Evolutionary conservation across 257 asterid species (phyloP).

Genomic region (Mentha longifolia): DNA sequence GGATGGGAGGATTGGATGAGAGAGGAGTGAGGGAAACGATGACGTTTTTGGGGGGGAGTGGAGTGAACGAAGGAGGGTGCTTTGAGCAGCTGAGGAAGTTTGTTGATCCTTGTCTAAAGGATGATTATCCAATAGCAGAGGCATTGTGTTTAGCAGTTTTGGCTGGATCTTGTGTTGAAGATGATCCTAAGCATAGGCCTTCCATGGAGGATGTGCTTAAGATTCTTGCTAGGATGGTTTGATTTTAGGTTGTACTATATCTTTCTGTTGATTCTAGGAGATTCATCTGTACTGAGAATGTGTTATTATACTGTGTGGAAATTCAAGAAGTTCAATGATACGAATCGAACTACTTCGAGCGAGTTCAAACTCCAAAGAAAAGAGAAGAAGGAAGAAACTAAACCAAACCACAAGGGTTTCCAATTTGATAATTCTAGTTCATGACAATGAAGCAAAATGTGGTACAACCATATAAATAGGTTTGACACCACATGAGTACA

Average conservation of each 20-base stretch:
- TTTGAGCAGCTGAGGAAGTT: conserved; percentile 67
- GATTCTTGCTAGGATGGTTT: conserved; percentile 74
- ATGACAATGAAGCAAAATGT: too few relatives aligned
- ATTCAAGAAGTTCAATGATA: too few relatives aligned
- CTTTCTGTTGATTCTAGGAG: not conserved
- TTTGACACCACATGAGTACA: too few relatives aligned
- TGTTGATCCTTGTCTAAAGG: conserved; percentile 65
- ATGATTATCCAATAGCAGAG: conserved; percentile 75
- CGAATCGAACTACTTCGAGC: too few relatives aligned
- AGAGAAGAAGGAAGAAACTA: too few relatives aligned
- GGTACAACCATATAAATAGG: too few relatives aligned
- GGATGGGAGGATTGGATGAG: conserved; percentile 54
- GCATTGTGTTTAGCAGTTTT: conserved; percentile 73
- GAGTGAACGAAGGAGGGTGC: conserved; percentile 62
- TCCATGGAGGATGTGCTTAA: conserved; percentile 78
- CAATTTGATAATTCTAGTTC: too few relatives aligned
- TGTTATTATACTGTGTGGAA: too few relatives aligned
- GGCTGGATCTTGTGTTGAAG: conserved; percentile 79
- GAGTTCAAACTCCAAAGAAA: too few relatives aligned
- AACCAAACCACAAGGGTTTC: too few relatives aligned
- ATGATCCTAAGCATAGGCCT: conserved; percentile 74
- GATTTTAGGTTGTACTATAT: conserved; percentile 4
- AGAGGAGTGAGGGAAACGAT: conserved; percentile 46
- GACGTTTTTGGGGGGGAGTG: conserved; percentile 48
- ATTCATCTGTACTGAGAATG: too few relatives aligned